phyloP scores from a whole-genome alignment of 495 filamentous ascomycete genomes.

The Filosporella fistucella region DNA sequence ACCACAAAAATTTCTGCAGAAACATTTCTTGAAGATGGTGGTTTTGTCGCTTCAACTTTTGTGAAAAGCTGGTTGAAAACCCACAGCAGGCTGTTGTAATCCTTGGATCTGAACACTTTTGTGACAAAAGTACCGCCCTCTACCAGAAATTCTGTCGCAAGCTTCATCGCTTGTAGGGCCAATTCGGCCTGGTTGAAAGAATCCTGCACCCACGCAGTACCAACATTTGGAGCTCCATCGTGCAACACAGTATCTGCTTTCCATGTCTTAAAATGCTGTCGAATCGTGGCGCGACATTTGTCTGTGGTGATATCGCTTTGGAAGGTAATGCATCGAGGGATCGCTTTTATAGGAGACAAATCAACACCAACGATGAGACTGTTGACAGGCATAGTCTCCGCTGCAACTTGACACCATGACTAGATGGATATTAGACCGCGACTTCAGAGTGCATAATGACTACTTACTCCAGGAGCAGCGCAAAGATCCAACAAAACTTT shows the following conservation, averaged over 20 bases:
- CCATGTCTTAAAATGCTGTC: conserved; percentile 90
- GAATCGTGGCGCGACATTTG: conserved; percentile 89
- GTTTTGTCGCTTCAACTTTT: conserved; percentile 95
- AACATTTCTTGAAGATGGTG: conserved; percentile 90
- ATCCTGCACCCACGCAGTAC: conserved; percentile 97
- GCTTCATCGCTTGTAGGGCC: conserved; percentile 83
- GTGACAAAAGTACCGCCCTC: conserved; percentile 95
- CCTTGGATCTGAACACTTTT: conserved; percentile 96
- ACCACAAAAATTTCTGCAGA: conserved; percentile 98
- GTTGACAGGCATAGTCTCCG: conserved; percentile 87
- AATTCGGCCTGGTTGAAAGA: conserved; percentile 96
- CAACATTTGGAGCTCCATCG: conserved; percentile 97
- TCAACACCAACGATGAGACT: conserved; percentile 94
- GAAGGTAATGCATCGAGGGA: conserved; percentile 88
- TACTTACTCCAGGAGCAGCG: conserved; percentile 85
- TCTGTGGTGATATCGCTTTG: conserved; percentile 98
- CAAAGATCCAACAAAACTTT: conserved; percentile 96
- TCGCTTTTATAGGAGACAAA: conserved; percentile 91
- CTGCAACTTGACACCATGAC: conserved; percentile 98
- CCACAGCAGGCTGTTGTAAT: conserved; percentile 95
- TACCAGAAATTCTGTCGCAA: conserved; percentile 88
- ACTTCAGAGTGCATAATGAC: neutral
- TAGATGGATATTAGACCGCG: conserved; percentile 32
- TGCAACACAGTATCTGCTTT: conserved; percentile 97
- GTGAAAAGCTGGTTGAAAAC: conserved; percentile 95